A percentile compares a stretch with the other conserved stretches of the same genome.
phyloP scores from a whole-genome alignment of 441 rosid genomes.

The Jatropha multifida region DNA sequence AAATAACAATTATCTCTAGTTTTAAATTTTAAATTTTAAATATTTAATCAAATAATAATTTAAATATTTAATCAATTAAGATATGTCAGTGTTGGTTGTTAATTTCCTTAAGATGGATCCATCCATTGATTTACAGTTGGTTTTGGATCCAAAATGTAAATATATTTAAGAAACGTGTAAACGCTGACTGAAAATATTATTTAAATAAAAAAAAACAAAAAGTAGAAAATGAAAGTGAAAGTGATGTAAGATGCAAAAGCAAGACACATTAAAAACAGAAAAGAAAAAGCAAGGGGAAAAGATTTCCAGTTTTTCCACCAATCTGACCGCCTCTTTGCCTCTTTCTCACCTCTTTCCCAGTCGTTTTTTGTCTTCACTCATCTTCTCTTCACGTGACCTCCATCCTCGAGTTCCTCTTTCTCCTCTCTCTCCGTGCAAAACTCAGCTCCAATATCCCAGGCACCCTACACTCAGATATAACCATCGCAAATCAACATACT shows the following conservation, averaged over 20 bases:
- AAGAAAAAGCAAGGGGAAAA: not conserved
- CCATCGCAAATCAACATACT: not conserved
- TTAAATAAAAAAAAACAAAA: no score
- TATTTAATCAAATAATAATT: no score
- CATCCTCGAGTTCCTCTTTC: not conserved
- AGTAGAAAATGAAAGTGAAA: no score
- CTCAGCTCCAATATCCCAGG: conserved; percentile 26
- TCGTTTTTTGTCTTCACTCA: conserved; percentile 26
- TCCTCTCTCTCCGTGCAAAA: not conserved
- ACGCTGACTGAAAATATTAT: no score
- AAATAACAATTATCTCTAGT: no score
- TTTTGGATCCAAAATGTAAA: no score
- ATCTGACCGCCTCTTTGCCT: not conserved
- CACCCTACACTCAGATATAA: not conserved
- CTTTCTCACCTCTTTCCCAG: not conserved
- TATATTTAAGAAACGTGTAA: no score
- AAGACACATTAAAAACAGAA: not conserved
- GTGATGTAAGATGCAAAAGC: not conserved
- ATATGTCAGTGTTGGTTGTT: no score
- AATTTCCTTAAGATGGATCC: no score
- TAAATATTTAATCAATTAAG: no score
- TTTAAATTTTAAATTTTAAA: no score
- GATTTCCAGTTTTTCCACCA: not conserved
- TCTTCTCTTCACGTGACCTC: conserved; percentile 40
- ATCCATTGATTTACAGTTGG: no score